Conservation (phyloP, 306 rosid genomes). For the Ziziphus jujuba region DNA sequence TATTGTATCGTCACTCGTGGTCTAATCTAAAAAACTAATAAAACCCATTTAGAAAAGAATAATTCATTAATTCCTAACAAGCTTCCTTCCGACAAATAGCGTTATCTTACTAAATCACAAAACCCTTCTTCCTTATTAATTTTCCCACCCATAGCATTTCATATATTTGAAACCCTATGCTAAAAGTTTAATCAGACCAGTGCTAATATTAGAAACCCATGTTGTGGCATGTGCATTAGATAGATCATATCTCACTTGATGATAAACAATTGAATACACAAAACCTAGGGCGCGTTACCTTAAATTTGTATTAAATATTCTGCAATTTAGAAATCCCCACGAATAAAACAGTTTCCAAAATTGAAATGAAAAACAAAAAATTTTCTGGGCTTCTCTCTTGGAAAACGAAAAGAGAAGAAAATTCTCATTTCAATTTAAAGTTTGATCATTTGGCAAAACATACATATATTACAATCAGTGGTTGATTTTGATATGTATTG, state of each 20-base stretch:
- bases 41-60: neutral
- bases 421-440: no score
- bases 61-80: constrained; percentile 44
- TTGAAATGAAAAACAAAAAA: no score
- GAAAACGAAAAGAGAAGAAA: no score
- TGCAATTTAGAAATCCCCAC: no score
- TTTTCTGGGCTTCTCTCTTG: no score
- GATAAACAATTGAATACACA: no score
- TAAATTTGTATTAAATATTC: no score
- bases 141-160: constrained; percentile 21
- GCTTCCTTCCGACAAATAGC: constrained; percentile 18
- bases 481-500: no score
- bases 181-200: constrained; percentile 39
- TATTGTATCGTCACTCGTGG: constrained; percentile 20
- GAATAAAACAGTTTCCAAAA: no score
- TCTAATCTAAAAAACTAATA: constrained; percentile 28
- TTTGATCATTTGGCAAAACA: no score
- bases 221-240: constrained; percentile 17
- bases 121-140: constrained; percentile 24
- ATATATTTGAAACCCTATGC: constrained; percentile 30
- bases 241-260: neutral
- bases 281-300: no score
- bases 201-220: constrained; percentile 40
- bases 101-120: constrained; percentile 21
- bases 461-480: no score